Evolutionary conservation across 805 yeast genomes (phyloP).

Genomic region (Candida sonorensis): DNA sequence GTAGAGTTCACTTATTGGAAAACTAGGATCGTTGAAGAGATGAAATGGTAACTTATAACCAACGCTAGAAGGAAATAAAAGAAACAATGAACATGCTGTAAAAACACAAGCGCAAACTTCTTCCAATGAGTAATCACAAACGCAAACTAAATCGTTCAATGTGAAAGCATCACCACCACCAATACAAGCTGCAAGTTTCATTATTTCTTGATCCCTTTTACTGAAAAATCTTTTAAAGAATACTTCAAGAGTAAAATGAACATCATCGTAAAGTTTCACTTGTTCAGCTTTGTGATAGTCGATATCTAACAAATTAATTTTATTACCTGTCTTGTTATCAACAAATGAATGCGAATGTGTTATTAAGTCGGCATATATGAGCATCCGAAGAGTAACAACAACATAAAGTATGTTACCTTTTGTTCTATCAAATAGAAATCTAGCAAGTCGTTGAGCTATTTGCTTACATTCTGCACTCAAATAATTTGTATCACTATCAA

Average conservation of each 20-base stretch:
- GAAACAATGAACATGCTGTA: slow-evolving; percentile 25
- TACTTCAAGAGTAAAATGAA: no score
- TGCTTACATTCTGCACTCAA: neutral
- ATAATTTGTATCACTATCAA: neutral
- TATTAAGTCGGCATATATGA: neutral
- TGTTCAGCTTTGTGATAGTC: neutral
- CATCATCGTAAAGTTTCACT: slow-evolving; percentile 1
- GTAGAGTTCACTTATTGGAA: slow-evolving; percentile 9
- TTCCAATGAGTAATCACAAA: slow-evolving; percentile 27
- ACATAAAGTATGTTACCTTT: slow-evolving; percentile 23
- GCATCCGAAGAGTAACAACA: slow-evolving; percentile 20
- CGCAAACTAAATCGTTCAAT: slow-evolving; percentile 32
- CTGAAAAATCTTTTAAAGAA: no score
- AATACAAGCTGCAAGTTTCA: slow-evolving; percentile 38
- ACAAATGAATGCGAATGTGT: neutral
- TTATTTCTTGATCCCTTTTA: slow-evolving; percentile 15
- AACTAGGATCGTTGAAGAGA: slow-evolving; percentile 21
- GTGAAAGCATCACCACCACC: slow-evolving; percentile 31
- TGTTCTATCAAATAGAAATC: neutral
- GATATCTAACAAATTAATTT: neutral
- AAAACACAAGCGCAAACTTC: slow-evolving; percentile 29
- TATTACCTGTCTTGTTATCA: neutral
- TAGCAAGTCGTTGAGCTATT: neutral
- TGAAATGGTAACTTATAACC: slow-evolving; percentile 44
- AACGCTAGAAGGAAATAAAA: slow-evolving; percentile 33